phyloP scores from a whole-genome alignment of 2,329 filamentous ascomycete species.

The Pseudogymnoascus pannorum region DNA sequence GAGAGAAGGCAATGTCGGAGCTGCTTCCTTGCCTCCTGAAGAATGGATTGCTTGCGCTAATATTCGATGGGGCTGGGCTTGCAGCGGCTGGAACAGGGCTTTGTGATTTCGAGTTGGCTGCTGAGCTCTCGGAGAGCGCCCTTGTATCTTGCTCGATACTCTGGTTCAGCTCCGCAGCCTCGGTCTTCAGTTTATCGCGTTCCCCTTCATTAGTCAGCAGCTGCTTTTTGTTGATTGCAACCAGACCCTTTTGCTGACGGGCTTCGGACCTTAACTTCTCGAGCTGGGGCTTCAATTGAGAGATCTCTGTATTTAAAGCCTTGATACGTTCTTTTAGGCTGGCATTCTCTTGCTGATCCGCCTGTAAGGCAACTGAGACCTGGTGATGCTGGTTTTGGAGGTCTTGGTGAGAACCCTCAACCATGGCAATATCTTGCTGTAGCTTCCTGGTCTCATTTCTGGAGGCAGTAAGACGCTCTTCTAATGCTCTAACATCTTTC shows the following conservation, averaged over 20 bases:
- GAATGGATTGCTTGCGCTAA: slow-evolving; percentile 88
- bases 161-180: slow-evolving; percentile 63
- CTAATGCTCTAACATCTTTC: slow-evolving; percentile 72
- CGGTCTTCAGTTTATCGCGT: slow-evolving; percentile 75
- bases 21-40: slow-evolving; percentile 63
- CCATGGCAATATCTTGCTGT: slow-evolving; percentile 72
- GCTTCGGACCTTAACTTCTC: slow-evolving; percentile 91
- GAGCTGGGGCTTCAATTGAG: slow-evolving; percentile 77
- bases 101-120: slow-evolving; percentile 21
- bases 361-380: slow-evolving; percentile 63
- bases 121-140: slow-evolving; percentile 43
- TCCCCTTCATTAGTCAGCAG: slow-evolving; percentile 82
- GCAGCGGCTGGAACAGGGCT: slow-evolving; percentile 41
- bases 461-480: slow-evolving; percentile 71
- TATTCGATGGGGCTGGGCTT: slow-evolving; percentile 61
- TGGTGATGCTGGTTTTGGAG: slow-evolving; percentile 77
- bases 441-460: slow-evolving; percentile 78
- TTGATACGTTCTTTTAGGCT: slow-evolving; percentile 82
- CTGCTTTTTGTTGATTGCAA: slow-evolving; percentile 98
- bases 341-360: slow-evolving; percentile 83
- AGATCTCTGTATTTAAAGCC: slow-evolving; percentile 72
- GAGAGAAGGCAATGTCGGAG: slow-evolving; percentile 40
- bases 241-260: slow-evolving; percentile 89
- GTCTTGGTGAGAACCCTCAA: slow-evolving; percentile 76
- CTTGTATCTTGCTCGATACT: slow-evolving; percentile 51